Conservation (phyloP, 2,329 filamentous ascomycete species). For the Penicillium sp. region DNA sequence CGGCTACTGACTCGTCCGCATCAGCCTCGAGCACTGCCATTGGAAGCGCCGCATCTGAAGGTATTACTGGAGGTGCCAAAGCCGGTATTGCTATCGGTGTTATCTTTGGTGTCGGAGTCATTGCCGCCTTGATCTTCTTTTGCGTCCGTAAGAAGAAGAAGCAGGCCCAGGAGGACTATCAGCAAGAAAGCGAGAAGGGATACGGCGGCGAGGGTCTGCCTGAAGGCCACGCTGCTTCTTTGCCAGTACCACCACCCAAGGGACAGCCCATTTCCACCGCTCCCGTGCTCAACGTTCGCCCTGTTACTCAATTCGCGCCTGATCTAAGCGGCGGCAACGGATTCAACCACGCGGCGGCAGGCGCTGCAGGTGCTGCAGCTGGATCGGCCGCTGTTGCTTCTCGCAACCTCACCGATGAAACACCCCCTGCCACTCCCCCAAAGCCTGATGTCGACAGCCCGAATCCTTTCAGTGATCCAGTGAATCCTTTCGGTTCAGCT, state of each 20-base stretch:
- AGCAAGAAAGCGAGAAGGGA: slow-evolving; percentile 65
- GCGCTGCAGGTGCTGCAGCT: slow-evolving; percentile 24
- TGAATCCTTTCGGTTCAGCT: slow-evolving; percentile 71
- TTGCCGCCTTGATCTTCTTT: slow-evolving; percentile 71
- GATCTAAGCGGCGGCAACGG: slow-evolving; percentile 50
- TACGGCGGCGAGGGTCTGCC: slow-evolving; percentile 32
- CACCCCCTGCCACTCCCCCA: slow-evolving; percentile 37
- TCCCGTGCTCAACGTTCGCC: slow-evolving; percentile 81
- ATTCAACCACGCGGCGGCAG: slow-evolving; percentile 11
- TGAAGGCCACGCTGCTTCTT: slow-evolving; percentile 29
- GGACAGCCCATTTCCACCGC: slow-evolving; percentile 53
- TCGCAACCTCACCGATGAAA: slow-evolving; percentile 37
- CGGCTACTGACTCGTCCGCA: slow-evolving; percentile 22
- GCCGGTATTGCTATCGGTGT: slow-evolving; percentile 86
- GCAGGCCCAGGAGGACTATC: slow-evolving; percentile 50
- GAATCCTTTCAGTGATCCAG: slow-evolving; percentile 54
- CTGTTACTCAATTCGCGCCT: slow-evolving; percentile 80
- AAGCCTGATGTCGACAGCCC: slow-evolving; percentile 43
- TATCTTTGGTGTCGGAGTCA: slow-evolving; percentile 65
- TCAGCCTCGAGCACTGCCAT: slow-evolving; percentile 28
- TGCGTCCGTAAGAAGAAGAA: slow-evolving; percentile 71
- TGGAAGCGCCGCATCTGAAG: slow-evolving; percentile 27
- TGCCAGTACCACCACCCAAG: slow-evolving; percentile 36
- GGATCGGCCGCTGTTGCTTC: slow-evolving; percentile 25
- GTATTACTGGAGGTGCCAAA: slow-evolving; percentile 56